A percentile compares a stretch with the other conserved stretches of the same genome.
These are phyloP conservation scores for Iris pallida DNA, from an alignment of 116 monocot species.

Conservation along the genomic window DNA sequence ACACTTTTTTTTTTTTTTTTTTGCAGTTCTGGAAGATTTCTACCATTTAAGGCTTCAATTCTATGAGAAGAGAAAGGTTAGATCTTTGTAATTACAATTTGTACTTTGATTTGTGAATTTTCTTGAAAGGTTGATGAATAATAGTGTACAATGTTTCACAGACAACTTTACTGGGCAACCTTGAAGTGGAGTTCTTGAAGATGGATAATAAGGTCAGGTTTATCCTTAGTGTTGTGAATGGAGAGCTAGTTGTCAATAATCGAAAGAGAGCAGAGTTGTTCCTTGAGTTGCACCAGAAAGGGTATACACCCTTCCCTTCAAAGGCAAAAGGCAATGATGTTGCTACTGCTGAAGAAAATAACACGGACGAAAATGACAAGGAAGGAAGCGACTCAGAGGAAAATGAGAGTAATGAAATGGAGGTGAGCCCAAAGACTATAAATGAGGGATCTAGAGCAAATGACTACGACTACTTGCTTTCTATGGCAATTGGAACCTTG, in stretches of 20 bases:
- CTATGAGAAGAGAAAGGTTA: constrained; percentile 81
- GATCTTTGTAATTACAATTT: not conserved
- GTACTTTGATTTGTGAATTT: not conserved
- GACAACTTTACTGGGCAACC: constrained; percentile 46
- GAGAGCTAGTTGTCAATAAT: constrained; percentile 64
- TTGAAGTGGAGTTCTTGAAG: constrained; percentile 58
- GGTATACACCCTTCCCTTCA: constrained; percentile 75
- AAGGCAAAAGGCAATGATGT: constrained; percentile 51
- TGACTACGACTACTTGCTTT: constrained; percentile 79
- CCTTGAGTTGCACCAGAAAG: constrained; percentile 60
- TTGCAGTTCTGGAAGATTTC: constrained; percentile 84
- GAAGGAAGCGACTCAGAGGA: not conserved
- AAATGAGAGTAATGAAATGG: constrained; percentile 23
- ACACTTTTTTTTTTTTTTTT: not conserved
- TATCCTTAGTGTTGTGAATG: constrained; percentile 64
- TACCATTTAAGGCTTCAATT: constrained; percentile 54
- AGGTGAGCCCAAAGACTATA: constrained; percentile 34
- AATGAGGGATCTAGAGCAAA: constrained; percentile 39
- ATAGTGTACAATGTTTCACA: constrained; percentile 12
- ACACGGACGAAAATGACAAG: too few species aligned
- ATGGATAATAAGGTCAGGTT: constrained; percentile 76
- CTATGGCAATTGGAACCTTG: constrained; percentile 75
- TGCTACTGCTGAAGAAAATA: constrained; percentile 24
- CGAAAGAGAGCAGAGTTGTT: constrained; percentile 64
- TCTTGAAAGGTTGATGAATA: not conserved